phyloP scores from a whole-genome alignment of 75 land plant species.

The Pinus taeda region DNA sequence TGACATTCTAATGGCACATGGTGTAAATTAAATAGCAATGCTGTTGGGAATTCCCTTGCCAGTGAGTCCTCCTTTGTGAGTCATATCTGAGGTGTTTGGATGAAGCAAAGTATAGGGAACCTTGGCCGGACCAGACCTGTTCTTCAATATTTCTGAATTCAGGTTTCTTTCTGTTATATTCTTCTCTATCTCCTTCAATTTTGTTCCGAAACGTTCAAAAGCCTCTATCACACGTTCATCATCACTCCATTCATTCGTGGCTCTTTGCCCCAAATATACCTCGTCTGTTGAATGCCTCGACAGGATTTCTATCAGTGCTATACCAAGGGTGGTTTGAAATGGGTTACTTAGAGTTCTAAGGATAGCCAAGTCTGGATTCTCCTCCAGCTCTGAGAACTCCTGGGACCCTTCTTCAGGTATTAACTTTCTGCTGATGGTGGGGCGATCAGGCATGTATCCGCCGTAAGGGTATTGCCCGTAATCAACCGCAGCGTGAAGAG shows the following conservation, averaged over 20 bases:
- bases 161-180: neutral
- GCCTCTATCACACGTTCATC: neutral
- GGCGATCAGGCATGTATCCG: conserved; percentile 64
- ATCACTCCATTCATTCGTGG: conserved; percentile 17
- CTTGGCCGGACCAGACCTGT: neutral
- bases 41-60: neutral
- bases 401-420: conserved; percentile 42
- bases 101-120: neutral
- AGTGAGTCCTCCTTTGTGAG: neutral
- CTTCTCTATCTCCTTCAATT: neutral
- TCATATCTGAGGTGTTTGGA: neutral
- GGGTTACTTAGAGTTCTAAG: neutral
- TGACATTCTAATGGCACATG: no score
- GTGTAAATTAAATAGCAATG: neutral
- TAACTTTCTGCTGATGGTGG: conserved; percentile 52
- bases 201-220: neutral
- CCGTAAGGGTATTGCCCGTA: conserved; percentile 68
- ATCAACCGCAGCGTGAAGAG: conserved; percentile 42
- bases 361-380: neutral
- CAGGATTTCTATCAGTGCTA: conserved; percentile 41
- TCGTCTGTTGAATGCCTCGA: conserved; percentile 81
- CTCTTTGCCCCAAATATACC: conserved; percentile 63
- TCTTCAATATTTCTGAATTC: neutral
- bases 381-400: no score
- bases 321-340: neutral